Base-by-base conservation (phyloP, 805 yeast species). In the Groenewaldozyma salmanticensis region DNA sequence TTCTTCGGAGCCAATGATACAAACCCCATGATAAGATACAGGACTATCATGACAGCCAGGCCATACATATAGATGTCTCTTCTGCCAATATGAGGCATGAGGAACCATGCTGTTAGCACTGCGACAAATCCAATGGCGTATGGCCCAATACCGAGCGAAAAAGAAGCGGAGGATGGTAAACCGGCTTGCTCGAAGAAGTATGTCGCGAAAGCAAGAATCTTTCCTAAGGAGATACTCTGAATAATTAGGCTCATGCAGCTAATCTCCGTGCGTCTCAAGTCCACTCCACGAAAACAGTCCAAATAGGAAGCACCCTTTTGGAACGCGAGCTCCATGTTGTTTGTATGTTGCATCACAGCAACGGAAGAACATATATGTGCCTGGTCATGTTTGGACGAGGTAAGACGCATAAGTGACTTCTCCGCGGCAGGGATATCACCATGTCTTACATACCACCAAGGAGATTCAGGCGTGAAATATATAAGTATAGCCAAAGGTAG, bases 401-500 rank as follows among this genome's bases (percentile, higher is more conserved):
- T 34, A 29, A 68, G 62, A 49, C 70, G 58, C 37, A 45, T 48
- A 27, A 70, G 39, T 4, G 71, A 57, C 40, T 55, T 37, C 55
- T 60, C 64, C 4, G 81, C 80, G 9, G 68, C 67, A 0, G 58
- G 60, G 17, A 53, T 35, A 42, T 56, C 58, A 1, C 67, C 68
- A 44, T 64, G 62, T 41, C 66, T 64, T 3, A 68, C 67, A 33
- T 72, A 55, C 73, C 75, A 75, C 69, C 74, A 70, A 21, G 81
- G 81, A 4, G 76, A 70, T 42, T 75, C 79, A 5, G 60, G 60
- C 7, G 81, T 80, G 31, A 76, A 70, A 21, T 19, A 36, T 2
- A 45, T 39, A 2, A 21, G 43, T 2, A 71, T 52, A 19, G 65
- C 48, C 17, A 75, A 52, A 27, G 75, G 75, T 11, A 66, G 51